Evolutionary conservation across 805 yeast species (phyloP).

Genomic region (Cyberlindnera samutprakarnensis): DNA sequence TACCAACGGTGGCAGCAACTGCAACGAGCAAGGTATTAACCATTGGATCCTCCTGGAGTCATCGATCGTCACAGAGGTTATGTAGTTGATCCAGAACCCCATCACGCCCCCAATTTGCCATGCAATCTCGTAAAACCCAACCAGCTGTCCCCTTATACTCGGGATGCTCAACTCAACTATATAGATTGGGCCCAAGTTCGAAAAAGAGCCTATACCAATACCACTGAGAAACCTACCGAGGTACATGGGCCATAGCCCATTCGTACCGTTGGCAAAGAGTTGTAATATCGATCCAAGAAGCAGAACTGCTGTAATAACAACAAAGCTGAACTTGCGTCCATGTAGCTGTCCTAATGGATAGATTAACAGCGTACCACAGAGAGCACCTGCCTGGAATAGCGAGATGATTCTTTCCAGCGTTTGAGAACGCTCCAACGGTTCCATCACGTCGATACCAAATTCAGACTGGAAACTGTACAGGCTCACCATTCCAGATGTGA

Average conservation of each 20-base stretch:
- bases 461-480: conserved; percentile 6
- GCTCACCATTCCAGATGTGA: conserved; percentile 13
- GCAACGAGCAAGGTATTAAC: conserved; percentile 40
- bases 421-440: background rate
- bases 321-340: conserved; percentile 9
- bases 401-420: conserved; percentile 8
- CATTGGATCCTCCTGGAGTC: conserved; percentile 28
- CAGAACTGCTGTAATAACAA: conserved; percentile 7
- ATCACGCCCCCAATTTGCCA: conserved; percentile 4
- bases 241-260: conserved; percentile 37
- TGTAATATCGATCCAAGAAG: conserved; percentile 35
- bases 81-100: conserved; percentile 4
- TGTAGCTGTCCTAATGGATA: conserved; percentile 12
- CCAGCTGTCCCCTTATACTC: conserved; percentile 31
- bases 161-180: conserved; percentile 38
- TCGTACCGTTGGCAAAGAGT: conserved; percentile 23
- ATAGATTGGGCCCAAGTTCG: conserved; percentile 41
- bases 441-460: conserved; percentile 11
- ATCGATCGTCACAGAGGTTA: background rate
- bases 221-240: conserved; percentile 44
- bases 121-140: conserved; percentile 5
- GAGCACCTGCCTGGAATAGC: conserved; percentile 16
- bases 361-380: conserved; percentile 13
- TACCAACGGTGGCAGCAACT: conserved; percentile 33
- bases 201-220: conserved; percentile 43